Evolutionary conservation across 208 protist genomes (phyloP).

Genomic region (Novymonas esmeraldas): DNA sequence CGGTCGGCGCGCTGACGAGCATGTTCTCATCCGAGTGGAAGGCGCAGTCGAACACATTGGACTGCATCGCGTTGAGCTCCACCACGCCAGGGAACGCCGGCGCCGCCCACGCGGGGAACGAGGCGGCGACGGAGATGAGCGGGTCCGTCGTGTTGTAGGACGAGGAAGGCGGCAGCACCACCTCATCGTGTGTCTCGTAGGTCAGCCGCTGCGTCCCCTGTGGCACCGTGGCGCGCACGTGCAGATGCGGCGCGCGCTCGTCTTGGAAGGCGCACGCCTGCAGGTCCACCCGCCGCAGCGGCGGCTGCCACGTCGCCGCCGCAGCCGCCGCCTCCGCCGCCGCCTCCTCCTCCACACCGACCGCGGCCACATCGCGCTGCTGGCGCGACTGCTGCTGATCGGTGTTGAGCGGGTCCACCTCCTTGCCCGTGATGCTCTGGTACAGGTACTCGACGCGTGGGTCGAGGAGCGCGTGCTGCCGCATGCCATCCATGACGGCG

Average conservation of each 20-base stretch:
- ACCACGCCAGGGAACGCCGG: slow-evolving; percentile 62
- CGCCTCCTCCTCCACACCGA: slow-evolving; percentile 12
- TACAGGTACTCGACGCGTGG: slow-evolving; percentile 75
- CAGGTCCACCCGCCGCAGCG: slow-evolving; percentile 73
- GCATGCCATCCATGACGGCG: slow-evolving; percentile 78
- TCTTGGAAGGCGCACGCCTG: slow-evolving; percentile 80
- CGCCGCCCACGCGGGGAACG: slow-evolving; percentile 76
- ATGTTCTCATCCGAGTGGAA: slow-evolving; percentile 97
- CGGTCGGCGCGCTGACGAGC: slow-evolving; percentile 98
- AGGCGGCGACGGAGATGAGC: slow-evolving; percentile 30
- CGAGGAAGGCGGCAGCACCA: slow-evolving; percentile 73
- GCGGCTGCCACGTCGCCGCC: slow-evolving; percentile 38
- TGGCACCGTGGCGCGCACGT: slow-evolving; percentile 71
- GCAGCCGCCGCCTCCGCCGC: neutral
- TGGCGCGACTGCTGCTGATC: slow-evolving; percentile 16
- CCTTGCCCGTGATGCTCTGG: slow-evolving; percentile 81
- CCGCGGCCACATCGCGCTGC: neutral
- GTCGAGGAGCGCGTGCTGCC: slow-evolving; percentile 63
- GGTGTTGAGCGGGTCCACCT: slow-evolving; percentile 45
- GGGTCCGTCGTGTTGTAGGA: slow-evolving; percentile 47
- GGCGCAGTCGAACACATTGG: slow-evolving; percentile 92
- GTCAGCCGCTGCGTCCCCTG: slow-evolving; percentile 63
- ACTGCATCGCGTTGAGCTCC: slow-evolving; percentile 98
- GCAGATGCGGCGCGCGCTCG: slow-evolving; percentile 76
- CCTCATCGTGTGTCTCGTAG: slow-evolving; percentile 89